phyloP scores from a whole-genome alignment of 306 rosid species.

The Prunus campanulata region DNA sequence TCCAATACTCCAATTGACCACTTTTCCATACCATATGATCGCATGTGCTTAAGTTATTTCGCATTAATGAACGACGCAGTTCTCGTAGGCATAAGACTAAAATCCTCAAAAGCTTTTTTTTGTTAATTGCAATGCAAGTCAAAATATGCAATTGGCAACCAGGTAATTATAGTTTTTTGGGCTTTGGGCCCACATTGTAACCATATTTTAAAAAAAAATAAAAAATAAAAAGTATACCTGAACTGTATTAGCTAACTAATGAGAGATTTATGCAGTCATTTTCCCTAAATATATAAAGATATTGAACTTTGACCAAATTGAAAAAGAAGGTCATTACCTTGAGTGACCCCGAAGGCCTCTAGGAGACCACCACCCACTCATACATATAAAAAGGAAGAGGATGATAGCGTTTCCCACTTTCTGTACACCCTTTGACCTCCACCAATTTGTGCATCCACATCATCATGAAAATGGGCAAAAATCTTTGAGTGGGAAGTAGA shows the following conservation, averaged over 20 bases:
- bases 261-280: not conserved
- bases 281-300: not conserved
- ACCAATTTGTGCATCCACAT: constrained; percentile 41
- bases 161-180: not conserved
- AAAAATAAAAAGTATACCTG: too few relatives aligned
- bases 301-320: not conserved
- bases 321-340: not conserved
- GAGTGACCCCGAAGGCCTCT: constrained; percentile 29
- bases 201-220: not conserved
- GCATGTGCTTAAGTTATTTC: too few relatives aligned
- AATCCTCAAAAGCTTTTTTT: too few relatives aligned
- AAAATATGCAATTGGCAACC: too few relatives aligned
- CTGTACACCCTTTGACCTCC: constrained; percentile 42
- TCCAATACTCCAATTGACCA: too few relatives aligned
- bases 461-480: constrained; percentile 42
- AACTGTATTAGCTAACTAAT: not conserved
- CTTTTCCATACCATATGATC: too few relatives aligned
- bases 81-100: too few relatives aligned
- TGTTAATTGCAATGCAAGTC: too few relatives aligned
- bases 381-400: constrained; percentile 18
- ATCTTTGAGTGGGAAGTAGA: constrained; percentile 31
- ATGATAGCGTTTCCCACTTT: constrained; percentile 34
- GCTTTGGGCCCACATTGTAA: not conserved
- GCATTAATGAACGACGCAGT: too few relatives aligned
- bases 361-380: constrained; percentile 39